Conservation (phyloP, 2,329 filamentous ascomycete genomes). For the Beauveria sp. region DNA sequence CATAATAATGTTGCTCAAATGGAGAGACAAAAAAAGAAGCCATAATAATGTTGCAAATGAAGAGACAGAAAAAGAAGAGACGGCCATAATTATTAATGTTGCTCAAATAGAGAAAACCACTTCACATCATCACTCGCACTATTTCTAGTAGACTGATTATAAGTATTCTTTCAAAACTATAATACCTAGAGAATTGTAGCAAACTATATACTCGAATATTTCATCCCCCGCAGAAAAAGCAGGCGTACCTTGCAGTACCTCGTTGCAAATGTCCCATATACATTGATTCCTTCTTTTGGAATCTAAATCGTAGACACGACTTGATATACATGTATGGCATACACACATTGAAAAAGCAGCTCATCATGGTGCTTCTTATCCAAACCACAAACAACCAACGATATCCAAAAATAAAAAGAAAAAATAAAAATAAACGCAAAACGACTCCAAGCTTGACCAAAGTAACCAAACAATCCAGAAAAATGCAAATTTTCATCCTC, state of each 20-base stretch:
- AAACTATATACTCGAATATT: conserved; percentile 8
- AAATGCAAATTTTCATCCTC: background rate
- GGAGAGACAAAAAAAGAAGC: too few species aligned
- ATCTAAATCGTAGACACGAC: background rate
- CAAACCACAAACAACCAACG: background rate
- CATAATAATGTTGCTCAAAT: too few species aligned
- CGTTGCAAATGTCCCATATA: background rate
- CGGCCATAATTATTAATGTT: too few species aligned
- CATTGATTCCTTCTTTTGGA: background rate
- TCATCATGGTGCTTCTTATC: background rate
- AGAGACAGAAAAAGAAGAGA: too few species aligned
- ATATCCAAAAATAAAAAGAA: background rate
- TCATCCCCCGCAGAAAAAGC: background rate
- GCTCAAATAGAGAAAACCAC: too few species aligned
- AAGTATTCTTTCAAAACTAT: background rate
- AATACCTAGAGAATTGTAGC: background rate
- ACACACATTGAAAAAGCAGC: background rate
- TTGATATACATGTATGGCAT: background rate
- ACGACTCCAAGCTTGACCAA: background rate
- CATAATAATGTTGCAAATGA: too few species aligned
- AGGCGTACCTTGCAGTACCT: background rate
- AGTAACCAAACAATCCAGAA: background rate
- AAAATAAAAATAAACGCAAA: background rate
- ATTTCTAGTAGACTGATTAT: background rate
- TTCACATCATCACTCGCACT: too few species aligned